Conservation (phyloP, 192 early-diverging fungal species). For the Entomortierella beljakovae region DNA sequence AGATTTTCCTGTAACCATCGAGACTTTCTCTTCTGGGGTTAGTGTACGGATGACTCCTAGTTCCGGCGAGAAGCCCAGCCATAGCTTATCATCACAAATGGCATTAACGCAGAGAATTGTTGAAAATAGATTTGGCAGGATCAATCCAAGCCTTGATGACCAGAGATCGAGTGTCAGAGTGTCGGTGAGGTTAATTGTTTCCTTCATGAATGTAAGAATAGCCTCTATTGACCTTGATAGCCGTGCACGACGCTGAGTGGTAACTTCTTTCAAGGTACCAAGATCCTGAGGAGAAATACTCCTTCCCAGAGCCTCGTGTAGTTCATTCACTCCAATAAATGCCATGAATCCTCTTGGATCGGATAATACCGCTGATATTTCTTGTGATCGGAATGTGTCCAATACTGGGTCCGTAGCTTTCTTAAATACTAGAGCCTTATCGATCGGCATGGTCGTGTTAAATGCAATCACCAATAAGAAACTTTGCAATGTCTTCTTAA, state of each 20-base stretch:
- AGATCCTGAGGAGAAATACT: neutral
- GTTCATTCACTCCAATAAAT: slow-evolving; percentile 30
- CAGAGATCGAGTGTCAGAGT: slow-evolving; percentile 11
- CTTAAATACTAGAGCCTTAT: slow-evolving; percentile 20
- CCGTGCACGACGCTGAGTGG: slow-evolving; percentile 7
- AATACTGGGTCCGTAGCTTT: slow-evolving; percentile 28
- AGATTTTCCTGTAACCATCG: slow-evolving; percentile 38
- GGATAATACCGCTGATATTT: slow-evolving; percentile 9
- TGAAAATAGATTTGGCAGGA: slow-evolving; percentile 32
- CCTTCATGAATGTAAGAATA: slow-evolving; percentile 34
- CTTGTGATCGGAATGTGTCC: slow-evolving; percentile 6
- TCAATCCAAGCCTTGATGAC: slow-evolving; percentile 3
- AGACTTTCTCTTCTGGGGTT: slow-evolving; percentile 35
- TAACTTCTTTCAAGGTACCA: neutral
- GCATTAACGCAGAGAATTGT: slow-evolving; percentile 40
- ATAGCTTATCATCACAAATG: slow-evolving; percentile 8
- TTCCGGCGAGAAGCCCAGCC: slow-evolving; percentile 23
- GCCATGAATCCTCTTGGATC: slow-evolving; percentile 23
- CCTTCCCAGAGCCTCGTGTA: slow-evolving; percentile 6
- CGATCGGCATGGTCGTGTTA: slow-evolving; percentile 17
- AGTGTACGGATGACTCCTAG: slow-evolving; percentile 1
- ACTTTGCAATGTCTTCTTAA: slow-evolving; percentile 17
- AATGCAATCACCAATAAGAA: slow-evolving; percentile 43
- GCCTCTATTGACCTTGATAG: slow-evolving; percentile 32
- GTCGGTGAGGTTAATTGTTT: slow-evolving; percentile 24